Conservation (phyloP, 345 rosid species). For the Noccaea bulbosa region DNA sequence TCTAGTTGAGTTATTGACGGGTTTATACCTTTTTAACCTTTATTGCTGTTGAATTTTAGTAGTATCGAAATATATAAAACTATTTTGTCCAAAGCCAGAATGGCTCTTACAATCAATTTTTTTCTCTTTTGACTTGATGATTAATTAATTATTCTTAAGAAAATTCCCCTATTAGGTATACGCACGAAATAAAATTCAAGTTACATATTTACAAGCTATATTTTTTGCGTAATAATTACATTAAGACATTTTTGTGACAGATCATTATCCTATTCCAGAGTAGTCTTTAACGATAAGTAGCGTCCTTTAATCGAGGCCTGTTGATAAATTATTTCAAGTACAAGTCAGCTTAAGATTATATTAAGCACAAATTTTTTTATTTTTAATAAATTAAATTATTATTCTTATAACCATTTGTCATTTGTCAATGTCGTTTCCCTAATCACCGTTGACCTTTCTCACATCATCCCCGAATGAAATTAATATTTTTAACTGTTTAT, state of each 20-base stretch:
- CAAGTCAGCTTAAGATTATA: constrained; percentile 37
- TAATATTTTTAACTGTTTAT: constrained; percentile 19
- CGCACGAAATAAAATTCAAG: constrained; percentile 33
- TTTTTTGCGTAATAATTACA: neutral
- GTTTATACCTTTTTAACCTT: constrained; percentile 13
- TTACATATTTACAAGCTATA: constrained; percentile 21
- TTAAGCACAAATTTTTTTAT: constrained; percentile 15
- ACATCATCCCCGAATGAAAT: constrained; percentile 21
- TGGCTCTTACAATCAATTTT: constrained; percentile 9
- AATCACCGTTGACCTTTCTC: constrained; percentile 39
- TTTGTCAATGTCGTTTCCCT: constrained; percentile 6
- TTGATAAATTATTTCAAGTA: constrained; percentile 15
- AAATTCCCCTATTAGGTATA: constrained; percentile 21
- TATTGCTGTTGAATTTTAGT: constrained; percentile 4
- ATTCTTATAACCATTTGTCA: constrained; percentile 25
- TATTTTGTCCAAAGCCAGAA: constrained; percentile 18
- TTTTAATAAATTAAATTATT: constrained; percentile 7
- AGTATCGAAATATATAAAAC: constrained; percentile 5
- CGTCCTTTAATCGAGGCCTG: constrained; percentile 30
- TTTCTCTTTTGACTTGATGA: neutral
- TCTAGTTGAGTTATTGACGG: constrained; percentile 29
- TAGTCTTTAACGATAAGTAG: constrained; percentile 24
- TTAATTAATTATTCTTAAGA: constrained; percentile 2
- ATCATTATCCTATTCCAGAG: constrained; percentile 24
- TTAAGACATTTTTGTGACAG: constrained; percentile 27